These are phyloP conservation scores for Jimgerdemannia lactiflua DNA, from an alignment of 192 early-diverging fungal genomes.

Conservation along the genomic window DNA sequence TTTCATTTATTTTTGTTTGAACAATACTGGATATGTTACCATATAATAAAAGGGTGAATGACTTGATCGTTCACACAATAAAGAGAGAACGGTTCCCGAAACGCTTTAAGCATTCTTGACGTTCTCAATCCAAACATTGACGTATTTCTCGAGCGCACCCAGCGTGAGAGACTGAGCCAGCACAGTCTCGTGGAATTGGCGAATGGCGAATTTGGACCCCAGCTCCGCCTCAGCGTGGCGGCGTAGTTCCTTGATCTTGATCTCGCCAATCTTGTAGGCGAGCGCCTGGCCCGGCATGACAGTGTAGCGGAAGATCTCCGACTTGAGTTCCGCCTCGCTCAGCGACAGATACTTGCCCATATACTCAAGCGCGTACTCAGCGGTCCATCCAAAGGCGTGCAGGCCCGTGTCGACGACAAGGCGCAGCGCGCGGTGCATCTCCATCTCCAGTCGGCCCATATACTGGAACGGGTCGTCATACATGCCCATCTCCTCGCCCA, in stretches of 20 bases:
- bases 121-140: no score
- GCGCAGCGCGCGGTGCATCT: conserved; percentile 1
- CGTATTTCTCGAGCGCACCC: not conserved
- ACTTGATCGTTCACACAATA: no score
- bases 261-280: not conserved
- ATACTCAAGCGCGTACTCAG: not conserved
- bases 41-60: no score
- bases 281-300: not conserved
- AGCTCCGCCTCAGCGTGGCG: not conserved
- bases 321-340: not conserved
- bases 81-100: no score
- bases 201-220: not conserved
- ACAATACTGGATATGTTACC: no score
- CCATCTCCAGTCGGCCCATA: not conserved
- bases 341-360: not conserved
- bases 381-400: conserved; percentile 1
- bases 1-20: no score
- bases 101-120: no score
- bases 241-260: conserved; percentile 3
- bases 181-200: not conserved
- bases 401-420: not conserved
- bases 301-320: not conserved
- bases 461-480: conserved; percentile 2
- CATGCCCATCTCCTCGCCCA: not conserved
- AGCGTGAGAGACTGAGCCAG: not conserved